Evolutionary conservation across 306 rosid species (phyloP).

Genomic region (Begonia loranthoides): DNA sequence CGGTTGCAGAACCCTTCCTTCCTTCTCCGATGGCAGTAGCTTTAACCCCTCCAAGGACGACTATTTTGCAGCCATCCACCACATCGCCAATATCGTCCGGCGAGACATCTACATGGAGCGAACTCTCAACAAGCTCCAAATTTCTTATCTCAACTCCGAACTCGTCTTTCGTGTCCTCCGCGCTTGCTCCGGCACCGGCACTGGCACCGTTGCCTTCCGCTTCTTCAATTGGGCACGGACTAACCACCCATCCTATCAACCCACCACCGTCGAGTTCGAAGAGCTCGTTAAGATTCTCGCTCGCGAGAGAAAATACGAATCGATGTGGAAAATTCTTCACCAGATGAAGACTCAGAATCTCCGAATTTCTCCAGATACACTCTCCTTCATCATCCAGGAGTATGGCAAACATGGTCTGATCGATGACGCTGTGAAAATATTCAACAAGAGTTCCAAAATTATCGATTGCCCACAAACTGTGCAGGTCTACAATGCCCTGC

Average conservation of each 20-base stretch:
- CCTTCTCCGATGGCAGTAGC: constrained; percentile 9
- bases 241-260: constrained; percentile 39
- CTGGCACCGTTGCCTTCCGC: constrained; percentile 55
- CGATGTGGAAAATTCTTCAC: constrained; percentile 72
- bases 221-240: constrained; percentile 89
- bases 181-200: constrained; percentile 45
- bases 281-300: constrained; percentile 68
- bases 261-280: constrained; percentile 78
- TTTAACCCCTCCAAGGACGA: constrained; percentile 32
- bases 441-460: constrained; percentile 34
- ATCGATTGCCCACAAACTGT: constrained; percentile 41
- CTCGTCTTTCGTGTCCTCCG: constrained; percentile 87
- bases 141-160: constrained; percentile 55
- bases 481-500: constrained; percentile 48
- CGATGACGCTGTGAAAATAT: constrained; percentile 60
- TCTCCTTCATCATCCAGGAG: constrained; percentile 45
- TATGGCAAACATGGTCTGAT: constrained; percentile 64
- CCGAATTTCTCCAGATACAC: constrained; percentile 43
- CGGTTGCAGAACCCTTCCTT: constrained; percentile 1
- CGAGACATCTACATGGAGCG: constrained; percentile 90
- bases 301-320: constrained; percentile 40
- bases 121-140: constrained; percentile 75
- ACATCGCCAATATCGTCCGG: constrained; percentile 72
- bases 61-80: constrained; percentile 76
- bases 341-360: constrained; percentile 43